Base-by-base conservation (phyloP, 2,329 filamentous ascomycete genomes). In the Fusarium hainanense region DNA sequence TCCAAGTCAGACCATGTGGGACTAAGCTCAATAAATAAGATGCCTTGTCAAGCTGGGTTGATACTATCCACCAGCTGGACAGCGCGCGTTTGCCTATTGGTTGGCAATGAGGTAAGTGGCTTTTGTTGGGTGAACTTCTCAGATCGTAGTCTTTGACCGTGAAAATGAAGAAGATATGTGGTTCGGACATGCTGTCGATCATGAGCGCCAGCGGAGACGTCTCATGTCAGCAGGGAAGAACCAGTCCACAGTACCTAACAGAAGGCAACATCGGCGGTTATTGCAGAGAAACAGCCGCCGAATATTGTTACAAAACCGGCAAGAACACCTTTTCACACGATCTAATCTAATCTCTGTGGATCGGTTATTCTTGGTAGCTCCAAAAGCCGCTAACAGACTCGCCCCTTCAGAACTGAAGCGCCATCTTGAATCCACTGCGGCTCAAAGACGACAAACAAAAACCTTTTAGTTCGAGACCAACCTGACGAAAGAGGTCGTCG, bases 341-440 rank as follows among this genome's bases (percentile, higher is more conserved):
- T 65, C 60, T 65, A 59, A 65, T 65, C 60, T 65, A 43, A 65
- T 65, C 62, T 48, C 8, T n/a, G 52, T 60, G 59, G 23, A 66
- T 48, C 41, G 27, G 10, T 21, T 7, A 14, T n/a, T 37, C 18
- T 37, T 28, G 46, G 44, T 27, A 11, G 25, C 43, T 18, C 23
- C 32, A 20, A 25, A 50, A 32, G 50, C 44, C 40, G 32, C 32
- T 51, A 48, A 40, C 25, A 46, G 25, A 32, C 21, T 57, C 16
- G 20, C 23, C 23, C 50, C 41, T 47, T 40, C 54, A 70, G 46
- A 46, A 54, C 63, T 55, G 51, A 60, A 48, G 47, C 28, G 58
- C 37, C 44, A 55, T 41, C 41, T 43, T 46, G 46, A 68, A 54
- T 16, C 30, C 51, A 57, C 32, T 30, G 30, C 11, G 25, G 46